A percentile compares a stretch with the other conserved stretches of the same genome.
phyloP scores from a whole-genome alignment of 2,329 filamentous ascomycete species.

The Neofusicoccum cordaticola region DNA sequence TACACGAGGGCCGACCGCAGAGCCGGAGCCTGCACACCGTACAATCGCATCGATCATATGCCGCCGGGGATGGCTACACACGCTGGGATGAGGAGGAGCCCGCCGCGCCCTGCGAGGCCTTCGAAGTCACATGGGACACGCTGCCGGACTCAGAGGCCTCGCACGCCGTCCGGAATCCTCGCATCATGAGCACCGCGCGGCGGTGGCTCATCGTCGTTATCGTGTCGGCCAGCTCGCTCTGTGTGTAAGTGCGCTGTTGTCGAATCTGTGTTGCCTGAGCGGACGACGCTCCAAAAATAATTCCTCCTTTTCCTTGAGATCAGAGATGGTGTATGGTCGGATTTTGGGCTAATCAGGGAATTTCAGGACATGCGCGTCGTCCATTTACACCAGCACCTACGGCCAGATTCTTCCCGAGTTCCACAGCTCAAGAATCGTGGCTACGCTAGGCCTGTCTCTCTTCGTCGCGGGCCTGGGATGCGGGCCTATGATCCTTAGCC shows the following conservation, averaged over 20 bases:
- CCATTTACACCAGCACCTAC: constrained; percentile 87
- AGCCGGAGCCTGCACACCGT: constrained; percentile 14
- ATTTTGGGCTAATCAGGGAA: constrained; percentile 3
- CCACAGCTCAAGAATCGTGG: constrained; percentile 65
- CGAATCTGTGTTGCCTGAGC: constrained; percentile 9
- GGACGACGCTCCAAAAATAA: constrained; percentile 11
- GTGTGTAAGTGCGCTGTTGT: constrained; percentile 65
- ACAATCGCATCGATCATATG: constrained; percentile 27
- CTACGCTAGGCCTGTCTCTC: constrained; percentile 74
- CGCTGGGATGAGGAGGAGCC: constrained; percentile 28
- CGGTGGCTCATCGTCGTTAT: constrained; percentile 81
- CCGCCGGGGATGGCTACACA: constrained; percentile 38
- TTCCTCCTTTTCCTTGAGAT: neutral
- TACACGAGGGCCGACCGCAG: neutral
- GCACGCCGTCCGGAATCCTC: constrained; percentile 56
- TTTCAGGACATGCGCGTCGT: constrained; percentile 73
- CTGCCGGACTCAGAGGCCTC: constrained; percentile 60
- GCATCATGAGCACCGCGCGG: constrained; percentile 61
- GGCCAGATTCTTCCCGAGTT: constrained; percentile 73
- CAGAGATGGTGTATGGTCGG: neutral
- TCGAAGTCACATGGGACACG: constrained; percentile 72
- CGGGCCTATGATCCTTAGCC: constrained; percentile 56
- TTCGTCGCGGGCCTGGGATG: constrained; percentile 74
- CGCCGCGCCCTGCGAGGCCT: constrained; percentile 44
- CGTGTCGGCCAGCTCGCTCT: constrained; percentile 70